phyloP scores from a whole-genome alignment of 2,329 filamentous ascomycete species.

The Neospermospora avenae region DNA sequence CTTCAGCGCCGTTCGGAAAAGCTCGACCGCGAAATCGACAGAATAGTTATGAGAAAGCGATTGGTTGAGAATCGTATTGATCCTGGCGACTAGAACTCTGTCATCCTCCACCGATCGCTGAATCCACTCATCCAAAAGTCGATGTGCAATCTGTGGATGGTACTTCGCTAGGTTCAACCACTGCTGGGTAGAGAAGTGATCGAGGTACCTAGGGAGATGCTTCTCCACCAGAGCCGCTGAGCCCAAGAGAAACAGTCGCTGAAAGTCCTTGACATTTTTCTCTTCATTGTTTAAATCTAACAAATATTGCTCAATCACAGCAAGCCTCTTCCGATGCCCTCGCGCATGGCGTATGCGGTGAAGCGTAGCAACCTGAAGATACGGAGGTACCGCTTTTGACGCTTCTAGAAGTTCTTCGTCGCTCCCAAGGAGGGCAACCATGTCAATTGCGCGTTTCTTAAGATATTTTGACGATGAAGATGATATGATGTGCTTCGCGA shows the following conservation, averaged over 20 bases:
- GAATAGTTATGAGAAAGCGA: slow-evolving; percentile 6
- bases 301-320: slow-evolving; percentile 15
- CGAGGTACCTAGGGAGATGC: slow-evolving; percentile 1
- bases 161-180: slow-evolving; percentile 15
- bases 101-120: slow-evolving; percentile 2
- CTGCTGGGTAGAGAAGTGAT: slow-evolving; percentile 2
- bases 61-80: slow-evolving; percentile 1
- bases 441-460: slow-evolving; percentile 9
- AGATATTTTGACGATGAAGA: slow-evolving; percentile 5
- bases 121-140: slow-evolving; percentile 1
- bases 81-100: neutral
- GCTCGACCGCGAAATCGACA: neutral
- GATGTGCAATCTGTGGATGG: slow-evolving; percentile 7
- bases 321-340: neutral
- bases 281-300: neutral
- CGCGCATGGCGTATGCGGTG: slow-evolving; percentile 6
- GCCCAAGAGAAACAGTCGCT: slow-evolving; percentile 4
- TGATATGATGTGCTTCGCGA: slow-evolving; percentile 8
- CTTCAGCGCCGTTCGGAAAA: neutral
- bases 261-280: neutral
- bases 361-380: slow-evolving; percentile 9
- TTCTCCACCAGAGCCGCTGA: slow-evolving; percentile 2
- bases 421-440: slow-evolving; percentile 9
- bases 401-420: slow-evolving; percentile 13
- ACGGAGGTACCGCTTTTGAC: slow-evolving; percentile 1